Conservation (phyloP, 2,329 filamentous ascomycete genomes). For the Hymenoscyphus occultus region DNA sequence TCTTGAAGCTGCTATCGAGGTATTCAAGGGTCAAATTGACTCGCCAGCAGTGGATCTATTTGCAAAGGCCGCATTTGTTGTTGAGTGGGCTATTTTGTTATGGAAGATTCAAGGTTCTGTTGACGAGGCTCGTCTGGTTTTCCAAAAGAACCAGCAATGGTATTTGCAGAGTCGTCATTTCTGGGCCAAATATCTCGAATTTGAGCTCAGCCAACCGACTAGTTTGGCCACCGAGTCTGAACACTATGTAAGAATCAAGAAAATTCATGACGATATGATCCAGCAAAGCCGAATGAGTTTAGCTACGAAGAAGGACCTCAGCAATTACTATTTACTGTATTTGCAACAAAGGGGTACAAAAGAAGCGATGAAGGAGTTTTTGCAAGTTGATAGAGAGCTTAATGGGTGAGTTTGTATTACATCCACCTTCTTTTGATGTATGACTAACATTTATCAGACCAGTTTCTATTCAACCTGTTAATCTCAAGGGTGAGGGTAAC, state of each 20-base stretch:
- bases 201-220: constrained; percentile 82
- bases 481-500: constrained; percentile 37
- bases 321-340: constrained; percentile 76
- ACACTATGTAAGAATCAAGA: constrained; percentile 72
- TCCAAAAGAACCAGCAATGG: constrained; percentile 76
- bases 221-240: constrained; percentile 59
- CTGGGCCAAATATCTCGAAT: constrained; percentile 85
- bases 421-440: neutral
- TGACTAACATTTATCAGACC: constrained; percentile 37
- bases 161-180: constrained; percentile 84
- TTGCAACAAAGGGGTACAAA: constrained; percentile 79
- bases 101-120: constrained; percentile 84
- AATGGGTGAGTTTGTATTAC: constrained; percentile 62
- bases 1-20: constrained; percentile 77
- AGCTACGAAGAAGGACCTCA: constrained; percentile 69
- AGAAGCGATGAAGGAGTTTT: constrained; percentile 81
- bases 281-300: constrained; percentile 68
- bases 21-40: constrained; percentile 80
- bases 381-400: constrained; percentile 78
- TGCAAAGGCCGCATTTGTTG: constrained; percentile 81
- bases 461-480: constrained; percentile 41
- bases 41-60: constrained; percentile 68
- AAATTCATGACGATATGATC: constrained; percentile 73
- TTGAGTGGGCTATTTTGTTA: constrained; percentile 80
- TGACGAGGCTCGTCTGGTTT: constrained; percentile 80